These are phyloP conservation scores for Exserohilum turcica DNA, from an alignment of 2,329 filamentous ascomycete species.

Conservation along the genomic window DNA sequence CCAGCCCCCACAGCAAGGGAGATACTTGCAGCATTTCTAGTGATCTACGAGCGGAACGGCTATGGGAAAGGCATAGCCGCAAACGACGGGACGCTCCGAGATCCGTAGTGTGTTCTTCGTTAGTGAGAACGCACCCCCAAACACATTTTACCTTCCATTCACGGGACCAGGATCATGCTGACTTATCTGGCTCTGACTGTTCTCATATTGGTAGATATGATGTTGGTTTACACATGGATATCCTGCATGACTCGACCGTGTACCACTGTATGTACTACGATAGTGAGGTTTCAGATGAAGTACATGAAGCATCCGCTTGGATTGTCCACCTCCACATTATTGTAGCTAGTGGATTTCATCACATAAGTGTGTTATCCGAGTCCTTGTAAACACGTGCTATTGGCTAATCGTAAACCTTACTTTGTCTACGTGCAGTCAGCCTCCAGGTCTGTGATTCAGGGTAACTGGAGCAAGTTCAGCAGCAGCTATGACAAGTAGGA, in stretches of 20 bases:
- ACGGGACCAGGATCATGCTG: too few relatives aligned
- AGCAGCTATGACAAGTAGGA: too few relatives aligned
- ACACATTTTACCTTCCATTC: background rate
- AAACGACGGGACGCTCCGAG: slow-evolving; percentile 1
- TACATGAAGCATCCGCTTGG: too few relatives aligned
- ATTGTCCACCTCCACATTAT: too few relatives aligned
- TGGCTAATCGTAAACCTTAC: too few relatives aligned
- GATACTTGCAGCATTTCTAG: slow-evolving; percentile 10
- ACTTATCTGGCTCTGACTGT: too few relatives aligned
- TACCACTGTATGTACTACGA: slow-evolving; percentile 19
- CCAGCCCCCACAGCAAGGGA: slow-evolving; percentile 14
- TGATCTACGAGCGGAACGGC: slow-evolving; percentile 13
- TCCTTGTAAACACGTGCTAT: too few relatives aligned
- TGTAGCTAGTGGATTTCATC: too few relatives aligned
- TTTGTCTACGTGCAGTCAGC: too few relatives aligned
- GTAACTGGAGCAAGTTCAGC: too few relatives aligned
- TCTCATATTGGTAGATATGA: background rate
- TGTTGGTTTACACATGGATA: background rate
- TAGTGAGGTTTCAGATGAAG: slow-evolving; percentile 8
- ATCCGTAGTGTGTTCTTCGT: slow-evolving; percentile 15
- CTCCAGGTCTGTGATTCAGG: too few relatives aligned
- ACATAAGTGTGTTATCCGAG: too few relatives aligned
- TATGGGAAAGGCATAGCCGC: slow-evolving; percentile 15
- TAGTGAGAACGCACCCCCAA: slow-evolving; percentile 7
- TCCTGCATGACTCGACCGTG: slow-evolving; percentile 16